Evolutionary conservation across 148 eudicot species (phyloP).

Genomic region (Dysphania ambrosioides): DNA sequence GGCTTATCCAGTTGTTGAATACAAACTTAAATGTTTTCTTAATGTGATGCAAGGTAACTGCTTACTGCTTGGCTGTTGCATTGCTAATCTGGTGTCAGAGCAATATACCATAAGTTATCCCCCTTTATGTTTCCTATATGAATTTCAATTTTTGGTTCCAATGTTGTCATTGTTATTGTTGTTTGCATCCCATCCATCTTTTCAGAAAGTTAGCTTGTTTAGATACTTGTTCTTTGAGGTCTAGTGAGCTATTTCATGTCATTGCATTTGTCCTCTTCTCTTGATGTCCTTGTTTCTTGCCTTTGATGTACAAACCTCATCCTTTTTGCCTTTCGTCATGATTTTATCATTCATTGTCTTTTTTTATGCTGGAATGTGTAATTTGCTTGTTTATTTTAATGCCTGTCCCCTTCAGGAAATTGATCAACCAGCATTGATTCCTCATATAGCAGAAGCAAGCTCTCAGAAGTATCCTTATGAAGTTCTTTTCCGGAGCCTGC

Average conservation of each 20-base stretch:
- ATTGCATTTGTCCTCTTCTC: background rate
- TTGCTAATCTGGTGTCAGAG: too few relatives aligned
- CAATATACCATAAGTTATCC: background rate
- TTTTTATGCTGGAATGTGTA: background rate
- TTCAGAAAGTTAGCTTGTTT: background rate
- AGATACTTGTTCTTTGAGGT: background rate
- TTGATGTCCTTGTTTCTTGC: background rate
- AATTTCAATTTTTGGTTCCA: background rate
- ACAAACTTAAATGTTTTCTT: too few relatives aligned
- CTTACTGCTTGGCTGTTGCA: too few relatives aligned
- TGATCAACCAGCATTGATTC: slow-evolving; percentile 95
- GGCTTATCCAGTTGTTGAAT: too few relatives aligned
- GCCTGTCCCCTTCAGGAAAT: slow-evolving; percentile 58
- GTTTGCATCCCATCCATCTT: background rate
- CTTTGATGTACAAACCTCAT: background rate
- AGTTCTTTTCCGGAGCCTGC: slow-evolving; percentile 97
- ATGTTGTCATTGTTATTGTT: background rate
- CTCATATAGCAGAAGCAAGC: slow-evolving; percentile 98
- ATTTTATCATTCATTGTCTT: background rate
- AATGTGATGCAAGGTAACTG: too few relatives aligned
- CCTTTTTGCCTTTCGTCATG: background rate
- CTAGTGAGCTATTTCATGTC: background rate
- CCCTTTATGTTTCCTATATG: background rate
- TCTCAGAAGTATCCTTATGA: slow-evolving; percentile 94
- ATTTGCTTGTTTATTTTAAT: background rate